phyloP scores from a whole-genome alignment of 352 stramenopile genomes.

The Pythium oligandrum region DNA sequence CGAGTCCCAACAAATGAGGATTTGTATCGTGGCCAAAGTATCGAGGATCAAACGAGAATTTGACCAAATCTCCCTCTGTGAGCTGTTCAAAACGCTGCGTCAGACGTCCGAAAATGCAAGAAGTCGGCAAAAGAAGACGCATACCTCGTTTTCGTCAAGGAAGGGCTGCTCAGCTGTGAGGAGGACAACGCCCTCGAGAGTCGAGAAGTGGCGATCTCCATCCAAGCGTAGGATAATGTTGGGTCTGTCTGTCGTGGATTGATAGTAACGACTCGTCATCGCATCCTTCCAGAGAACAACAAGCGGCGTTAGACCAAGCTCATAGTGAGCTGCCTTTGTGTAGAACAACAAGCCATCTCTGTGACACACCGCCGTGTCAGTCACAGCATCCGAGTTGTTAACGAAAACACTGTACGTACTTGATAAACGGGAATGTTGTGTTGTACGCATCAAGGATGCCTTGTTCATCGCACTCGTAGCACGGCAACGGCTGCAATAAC shows the following conservation, averaged over 20 bases:
- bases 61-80: slow-evolving; percentile 71
- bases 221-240: slow-evolving; percentile 71
- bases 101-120: background rate
- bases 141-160: slow-evolving; percentile 62
- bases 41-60: slow-evolving; percentile 68
- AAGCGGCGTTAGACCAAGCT: slow-evolving; percentile 82
- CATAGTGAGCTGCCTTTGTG: slow-evolving; percentile 87
- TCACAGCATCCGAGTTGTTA: background rate
- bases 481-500: slow-evolving; percentile 60
- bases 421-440: slow-evolving; percentile 80
- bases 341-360: slow-evolving; percentile 90
- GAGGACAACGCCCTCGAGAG: slow-evolving; percentile 68
- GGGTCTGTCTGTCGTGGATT: slow-evolving; percentile 52
- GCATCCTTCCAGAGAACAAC: slow-evolving; percentile 89
- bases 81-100: slow-evolving; percentile 27
- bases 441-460: slow-evolving; percentile 77
- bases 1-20: slow-evolving; percentile 46
- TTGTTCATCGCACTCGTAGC: slow-evolving; percentile 77
- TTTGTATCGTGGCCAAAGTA: slow-evolving; percentile 41
- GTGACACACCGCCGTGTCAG: background rate
- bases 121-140: slow-evolving; percentile 1
- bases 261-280: slow-evolving; percentile 77
- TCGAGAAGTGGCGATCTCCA: slow-evolving; percentile 42
- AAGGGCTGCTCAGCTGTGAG: slow-evolving; percentile 40
- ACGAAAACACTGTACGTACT: slow-evolving; percentile 32